Evolutionary conservation across 2,329 filamentous ascomycete genomes (phyloP).

Genomic region (Neocucurbitaria cava): DNA sequence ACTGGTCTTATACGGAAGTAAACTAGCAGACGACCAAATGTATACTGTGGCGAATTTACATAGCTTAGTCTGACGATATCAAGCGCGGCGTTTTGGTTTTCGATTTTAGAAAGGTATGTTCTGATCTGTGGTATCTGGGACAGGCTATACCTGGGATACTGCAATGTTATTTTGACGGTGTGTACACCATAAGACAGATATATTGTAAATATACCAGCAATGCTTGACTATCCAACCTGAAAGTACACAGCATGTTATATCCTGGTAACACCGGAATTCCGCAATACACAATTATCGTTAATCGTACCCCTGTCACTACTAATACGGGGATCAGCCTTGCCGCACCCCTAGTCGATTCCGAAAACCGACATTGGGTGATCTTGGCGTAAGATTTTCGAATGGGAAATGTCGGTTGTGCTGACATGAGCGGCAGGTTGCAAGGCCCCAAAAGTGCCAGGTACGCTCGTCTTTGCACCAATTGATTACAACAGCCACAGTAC

Average conservation of each 20-base stretch:
- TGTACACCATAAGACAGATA: background rate
- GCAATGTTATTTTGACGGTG: background rate
- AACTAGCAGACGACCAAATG: background rate
- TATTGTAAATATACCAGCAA: background rate
- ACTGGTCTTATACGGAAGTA: constrained; percentile 41
- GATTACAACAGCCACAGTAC: background rate
- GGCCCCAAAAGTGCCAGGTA: no score
- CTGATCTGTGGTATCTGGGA: background rate
- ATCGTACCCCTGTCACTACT: background rate
- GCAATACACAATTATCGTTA: background rate
- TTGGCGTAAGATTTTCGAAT: background rate
- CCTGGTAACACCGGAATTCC: no score
- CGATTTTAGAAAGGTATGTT: background rate
- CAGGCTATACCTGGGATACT: background rate
- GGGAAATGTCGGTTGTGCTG: background rate
- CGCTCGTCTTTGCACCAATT: no score
- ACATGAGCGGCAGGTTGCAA: constrained; percentile 2
- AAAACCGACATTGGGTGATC: background rate
- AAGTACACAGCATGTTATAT: background rate
- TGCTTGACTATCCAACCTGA: background rate
- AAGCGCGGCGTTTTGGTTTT: constrained; percentile 19
- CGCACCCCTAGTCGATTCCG: background rate
- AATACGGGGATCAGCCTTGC: background rate
- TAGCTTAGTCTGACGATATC: constrained; percentile 11
- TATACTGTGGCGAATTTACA: constrained; percentile 10